Percentiles rank a stretch among this genome's conserved stretches.
These are phyloP conservation scores for Sinapis alba DNA, from an alignment of 441 rosid species.

Conservation along the genomic window DNA sequence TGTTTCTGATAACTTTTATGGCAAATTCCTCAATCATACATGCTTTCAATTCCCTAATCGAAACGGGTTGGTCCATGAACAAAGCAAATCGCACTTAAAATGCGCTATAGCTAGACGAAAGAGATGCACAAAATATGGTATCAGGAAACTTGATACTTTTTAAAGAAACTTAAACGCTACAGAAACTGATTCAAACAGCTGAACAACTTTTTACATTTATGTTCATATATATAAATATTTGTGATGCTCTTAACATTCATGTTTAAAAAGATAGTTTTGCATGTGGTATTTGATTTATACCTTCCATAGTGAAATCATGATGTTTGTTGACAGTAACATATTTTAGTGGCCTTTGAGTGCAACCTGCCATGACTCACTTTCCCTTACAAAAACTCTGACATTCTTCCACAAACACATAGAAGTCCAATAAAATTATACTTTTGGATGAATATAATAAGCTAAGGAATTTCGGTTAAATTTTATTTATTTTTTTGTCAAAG, in stretches of 20 bases:
- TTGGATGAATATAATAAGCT: slow-evolving; percentile 21
- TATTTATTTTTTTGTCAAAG: neutral
- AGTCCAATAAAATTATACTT: slow-evolving; percentile 23
- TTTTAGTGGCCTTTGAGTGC: slow-evolving; percentile 40
- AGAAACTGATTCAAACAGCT: neutral
- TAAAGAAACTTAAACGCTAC: neutral
- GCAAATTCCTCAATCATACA: neutral
- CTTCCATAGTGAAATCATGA: slow-evolving; percentile 33
- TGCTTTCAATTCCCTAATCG: neutral
- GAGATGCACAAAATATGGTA: neutral
- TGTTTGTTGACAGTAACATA: slow-evolving; percentile 37
- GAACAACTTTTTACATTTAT: neutral
- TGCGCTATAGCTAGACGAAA: neutral
- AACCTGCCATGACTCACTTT: slow-evolving; percentile 40
- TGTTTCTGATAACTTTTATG: neutral
- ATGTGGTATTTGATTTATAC: slow-evolving; percentile 23
- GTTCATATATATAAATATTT: neutral
- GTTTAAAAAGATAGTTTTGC: slow-evolving; percentile 5
- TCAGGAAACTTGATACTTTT: neutral
- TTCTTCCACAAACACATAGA: slow-evolving; percentile 35
- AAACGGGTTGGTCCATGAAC: neutral
- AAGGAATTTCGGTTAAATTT: neutral
- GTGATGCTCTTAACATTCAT: slow-evolving; percentile 3
- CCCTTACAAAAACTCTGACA: slow-evolving; percentile 28
- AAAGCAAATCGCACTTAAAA: neutral